Evolutionary conservation across 192 early-diverging fungal species (phyloP).

Genomic region (Coemansia sp.): DNA sequence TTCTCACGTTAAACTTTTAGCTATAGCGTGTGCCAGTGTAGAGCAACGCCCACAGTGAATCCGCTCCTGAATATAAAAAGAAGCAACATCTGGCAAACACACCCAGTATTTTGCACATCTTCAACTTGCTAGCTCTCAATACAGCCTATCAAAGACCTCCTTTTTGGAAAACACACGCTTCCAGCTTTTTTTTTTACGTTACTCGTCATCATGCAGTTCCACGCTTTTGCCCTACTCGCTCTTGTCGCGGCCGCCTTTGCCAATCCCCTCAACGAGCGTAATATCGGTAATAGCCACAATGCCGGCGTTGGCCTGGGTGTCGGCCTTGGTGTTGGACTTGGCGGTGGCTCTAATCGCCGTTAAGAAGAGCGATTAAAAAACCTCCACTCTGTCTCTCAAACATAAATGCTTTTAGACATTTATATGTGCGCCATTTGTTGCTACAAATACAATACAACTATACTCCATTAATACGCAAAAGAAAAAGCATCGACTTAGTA

Average conservation of each 20-base stretch:
- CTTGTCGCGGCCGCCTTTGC: background rate
- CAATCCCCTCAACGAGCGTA: background rate
- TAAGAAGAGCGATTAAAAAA: background rate
- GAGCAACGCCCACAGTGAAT: background rate
- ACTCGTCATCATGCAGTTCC: slow-evolving; percentile 16
- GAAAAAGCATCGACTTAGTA: too few species aligned
- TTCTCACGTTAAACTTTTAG: background rate
- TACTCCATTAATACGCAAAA: background rate
- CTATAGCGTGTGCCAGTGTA: background rate
- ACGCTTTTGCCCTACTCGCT: slow-evolving; percentile 2
- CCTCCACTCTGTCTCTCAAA: background rate
- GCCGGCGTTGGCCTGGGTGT: background rate
- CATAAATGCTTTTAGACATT: background rate
- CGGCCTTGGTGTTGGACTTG: background rate
- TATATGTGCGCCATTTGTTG: background rate
- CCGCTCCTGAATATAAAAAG: background rate
- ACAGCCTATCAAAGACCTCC: background rate
- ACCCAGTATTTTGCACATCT: background rate
- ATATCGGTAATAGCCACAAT: background rate
- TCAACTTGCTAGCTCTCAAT: background rate
- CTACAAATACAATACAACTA: background rate
- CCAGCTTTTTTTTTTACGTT: background rate
- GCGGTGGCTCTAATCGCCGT: background rate
- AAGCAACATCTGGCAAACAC: background rate
- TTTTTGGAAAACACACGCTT: background rate